These are phyloP conservation scores for Inosperma sp. DNA, from an alignment of 768 basidiomycete genomes.

Conservation along the genomic window DNA sequence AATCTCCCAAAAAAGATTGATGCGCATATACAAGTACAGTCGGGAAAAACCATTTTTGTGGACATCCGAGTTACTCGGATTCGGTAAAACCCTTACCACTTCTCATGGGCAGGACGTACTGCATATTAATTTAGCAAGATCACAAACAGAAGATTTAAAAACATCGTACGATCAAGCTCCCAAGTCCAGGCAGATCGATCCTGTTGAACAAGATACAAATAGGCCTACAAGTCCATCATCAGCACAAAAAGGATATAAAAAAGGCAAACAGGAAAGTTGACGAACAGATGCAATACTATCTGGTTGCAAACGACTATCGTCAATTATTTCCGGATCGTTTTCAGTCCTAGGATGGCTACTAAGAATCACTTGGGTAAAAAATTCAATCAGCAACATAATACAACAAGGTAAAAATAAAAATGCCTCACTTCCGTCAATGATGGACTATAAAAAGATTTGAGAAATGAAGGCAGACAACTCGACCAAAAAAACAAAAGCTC, in stretches of 20 bases:
- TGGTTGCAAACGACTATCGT: constrained; percentile 49
- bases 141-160: background rate
- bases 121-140: background rate
- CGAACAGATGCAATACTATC: constrained; percentile 67
- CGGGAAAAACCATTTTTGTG: background rate
- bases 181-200: constrained; percentile 69
- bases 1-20: no score
- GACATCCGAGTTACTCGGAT: background rate
- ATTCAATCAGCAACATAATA: background rate
- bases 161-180: constrained; percentile 65
- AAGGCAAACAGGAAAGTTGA: background rate
- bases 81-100: constrained; percentile 30
- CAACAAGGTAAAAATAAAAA: constrained; percentile 19
- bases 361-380: constrained; percentile 32
- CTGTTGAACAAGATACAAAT: constrained; percentile 59
- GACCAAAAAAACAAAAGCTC: constrained; percentile 32
- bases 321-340: constrained; percentile 40
- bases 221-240: constrained; percentile 38
- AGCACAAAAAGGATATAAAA: background rate
- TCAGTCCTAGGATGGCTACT: constrained; percentile 23
- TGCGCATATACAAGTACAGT: background rate
- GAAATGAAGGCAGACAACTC: background rate
- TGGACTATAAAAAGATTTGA: constrained; percentile 36
- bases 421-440: constrained; percentile 56
- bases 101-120: constrained; percentile 48